Evolutionary conservation across 2,329 filamentous ascomycete genomes (phyloP).

Genomic region (Hymenotorrendiella dingleyae): DNA sequence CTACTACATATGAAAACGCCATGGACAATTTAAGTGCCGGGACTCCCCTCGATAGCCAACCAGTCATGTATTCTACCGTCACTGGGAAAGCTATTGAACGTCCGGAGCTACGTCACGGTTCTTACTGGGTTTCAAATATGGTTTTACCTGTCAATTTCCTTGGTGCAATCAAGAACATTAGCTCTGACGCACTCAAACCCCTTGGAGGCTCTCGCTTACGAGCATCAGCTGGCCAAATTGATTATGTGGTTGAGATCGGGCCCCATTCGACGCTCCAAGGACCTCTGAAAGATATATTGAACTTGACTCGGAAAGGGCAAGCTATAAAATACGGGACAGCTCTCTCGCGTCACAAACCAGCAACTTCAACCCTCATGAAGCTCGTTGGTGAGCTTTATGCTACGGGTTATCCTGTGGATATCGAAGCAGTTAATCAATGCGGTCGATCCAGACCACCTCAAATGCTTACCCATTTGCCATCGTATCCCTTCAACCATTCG

Average conservation of each 20-base stretch:
- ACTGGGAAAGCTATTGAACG: conserved; percentile 22
- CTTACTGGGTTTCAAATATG: conserved; percentile 42
- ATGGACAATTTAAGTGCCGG: background rate
- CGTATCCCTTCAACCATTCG: conserved; percentile 9
- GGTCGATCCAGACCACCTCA: background rate
- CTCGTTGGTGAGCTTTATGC: background rate
- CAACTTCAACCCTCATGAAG: background rate
- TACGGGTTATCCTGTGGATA: background rate
- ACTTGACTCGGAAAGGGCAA: background rate
- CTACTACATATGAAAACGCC: conserved; percentile 17
- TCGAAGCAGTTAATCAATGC: conserved; percentile 36
- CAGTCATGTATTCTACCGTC: conserved; percentile 38
- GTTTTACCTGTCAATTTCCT: conserved; percentile 38
- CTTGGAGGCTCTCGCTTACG: conserved; percentile 2
- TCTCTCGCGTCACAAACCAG: conserved; percentile 4
- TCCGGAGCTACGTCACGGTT: conserved; percentile 19
- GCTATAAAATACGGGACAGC: conserved; percentile 1
- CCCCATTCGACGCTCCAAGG: conserved; percentile 13
- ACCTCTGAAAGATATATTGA: conserved; percentile 6
- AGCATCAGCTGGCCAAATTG: background rate
- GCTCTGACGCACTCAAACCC: background rate
- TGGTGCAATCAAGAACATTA: conserved; percentile 29
- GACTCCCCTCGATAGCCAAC: background rate
- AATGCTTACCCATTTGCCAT: conserved; percentile 6
- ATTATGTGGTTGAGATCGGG: conserved; percentile 12